These are phyloP conservation scores for Chimonanthus salicifolius DNA, from an alignment of 164 flowering plant species.

Conservation along the genomic window DNA sequence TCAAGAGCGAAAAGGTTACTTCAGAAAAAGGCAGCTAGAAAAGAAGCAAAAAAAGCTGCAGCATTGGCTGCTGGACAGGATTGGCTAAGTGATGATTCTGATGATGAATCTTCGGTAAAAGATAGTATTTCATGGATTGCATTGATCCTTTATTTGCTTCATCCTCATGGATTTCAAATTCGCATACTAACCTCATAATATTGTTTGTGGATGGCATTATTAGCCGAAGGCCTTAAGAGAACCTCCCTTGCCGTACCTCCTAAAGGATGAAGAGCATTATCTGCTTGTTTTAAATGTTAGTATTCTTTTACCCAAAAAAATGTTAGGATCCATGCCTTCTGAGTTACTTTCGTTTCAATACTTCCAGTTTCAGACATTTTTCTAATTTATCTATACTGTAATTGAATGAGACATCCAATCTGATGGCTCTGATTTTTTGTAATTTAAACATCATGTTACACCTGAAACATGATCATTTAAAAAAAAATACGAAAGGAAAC, in stretches of 20 bases:
- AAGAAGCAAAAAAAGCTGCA: constrained; percentile 59
- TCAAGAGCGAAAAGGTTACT: constrained; percentile 60
- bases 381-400: too few relatives aligned
- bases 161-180: neutral
- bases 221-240: constrained; percentile 38
- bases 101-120: constrained; percentile 54
- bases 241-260: constrained; percentile 61
- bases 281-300: constrained; percentile 58
- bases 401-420: too few relatives aligned
- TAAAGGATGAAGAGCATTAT: constrained; percentile 61
- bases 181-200: constrained; percentile 1
- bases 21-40: constrained; percentile 40
- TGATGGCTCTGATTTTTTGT: too few relatives aligned
- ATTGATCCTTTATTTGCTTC: neutral
- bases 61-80: constrained; percentile 74
- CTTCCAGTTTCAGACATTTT: too few relatives aligned
- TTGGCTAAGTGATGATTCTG: constrained; percentile 70
- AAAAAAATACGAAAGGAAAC: too few relatives aligned
- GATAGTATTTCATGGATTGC: neutral
- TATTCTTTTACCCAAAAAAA: constrained; percentile 5
- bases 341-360: too few relatives aligned
- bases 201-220: constrained; percentile 8
- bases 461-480: too few relatives aligned
- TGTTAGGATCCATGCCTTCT: too few relatives aligned
- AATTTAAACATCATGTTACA: too few relatives aligned